Percentiles rank a stretch among this genome's conserved stretches.
Conservation (phyloP, 2,329 filamentous ascomycete species). For the Beauveria scarabaeidicola region DNA sequence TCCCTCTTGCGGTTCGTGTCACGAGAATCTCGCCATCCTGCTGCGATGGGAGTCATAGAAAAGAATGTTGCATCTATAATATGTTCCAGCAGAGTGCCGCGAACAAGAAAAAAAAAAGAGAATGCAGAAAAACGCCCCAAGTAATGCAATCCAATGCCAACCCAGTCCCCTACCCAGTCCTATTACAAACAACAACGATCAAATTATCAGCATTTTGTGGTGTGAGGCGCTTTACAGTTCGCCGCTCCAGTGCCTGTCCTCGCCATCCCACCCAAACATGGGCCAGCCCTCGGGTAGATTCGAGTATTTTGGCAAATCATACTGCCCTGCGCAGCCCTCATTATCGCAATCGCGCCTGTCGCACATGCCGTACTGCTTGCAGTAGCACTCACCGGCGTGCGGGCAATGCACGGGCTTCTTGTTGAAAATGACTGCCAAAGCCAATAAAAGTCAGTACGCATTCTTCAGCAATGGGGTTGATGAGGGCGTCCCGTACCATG, state of each 20-base stretch:
- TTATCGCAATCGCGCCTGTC: constrained; percentile 29
- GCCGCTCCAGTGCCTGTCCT: constrained; percentile 17
- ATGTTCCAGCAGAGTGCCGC: background rate
- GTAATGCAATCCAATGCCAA: background rate
- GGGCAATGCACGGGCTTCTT: constrained; percentile 53
- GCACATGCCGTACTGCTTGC: constrained; percentile 57
- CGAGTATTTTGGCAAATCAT: constrained; percentile 49
- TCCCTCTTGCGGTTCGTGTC: too few relatives aligned
- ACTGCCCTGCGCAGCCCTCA: constrained; percentile 46
- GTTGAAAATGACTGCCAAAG: constrained; percentile 45
- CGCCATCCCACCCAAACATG: constrained; percentile 40
- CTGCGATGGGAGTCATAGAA: background rate
- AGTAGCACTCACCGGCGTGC: constrained; percentile 53
- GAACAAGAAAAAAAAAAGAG: background rate
- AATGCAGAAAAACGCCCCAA: background rate
- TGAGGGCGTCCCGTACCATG: constrained; percentile 36
- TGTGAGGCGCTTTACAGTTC: background rate
- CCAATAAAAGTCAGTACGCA: background rate
- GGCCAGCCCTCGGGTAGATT: constrained; percentile 56
- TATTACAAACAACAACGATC: background rate
- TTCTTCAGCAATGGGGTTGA: background rate
- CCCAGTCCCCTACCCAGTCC: background rate
- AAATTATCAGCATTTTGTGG: background rate
- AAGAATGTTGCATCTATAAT: background rate
- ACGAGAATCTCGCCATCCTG: background rate